Conservation (phyloP, 2,329 filamentous ascomycete genomes). For the Alternaria hordeiaustralica region DNA sequence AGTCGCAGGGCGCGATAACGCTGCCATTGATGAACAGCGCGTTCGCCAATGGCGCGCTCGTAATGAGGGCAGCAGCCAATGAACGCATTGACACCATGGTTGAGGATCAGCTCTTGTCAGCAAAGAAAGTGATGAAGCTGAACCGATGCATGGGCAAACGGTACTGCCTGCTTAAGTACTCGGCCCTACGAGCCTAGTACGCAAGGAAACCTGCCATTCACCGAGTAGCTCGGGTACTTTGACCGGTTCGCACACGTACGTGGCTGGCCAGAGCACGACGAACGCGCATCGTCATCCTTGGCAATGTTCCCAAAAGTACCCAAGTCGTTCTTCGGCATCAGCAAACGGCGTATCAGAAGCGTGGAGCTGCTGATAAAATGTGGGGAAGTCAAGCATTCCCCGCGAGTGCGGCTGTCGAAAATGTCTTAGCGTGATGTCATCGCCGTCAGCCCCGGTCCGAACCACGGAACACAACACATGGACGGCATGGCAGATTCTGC, state of each 20-base stretch:
- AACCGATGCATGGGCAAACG: background rate
- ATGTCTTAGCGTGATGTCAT: conserved; percentile 28
- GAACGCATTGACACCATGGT: conserved; percentile 20
- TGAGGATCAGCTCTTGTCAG: conserved; percentile 3
- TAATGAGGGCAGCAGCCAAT: conserved; percentile 18
- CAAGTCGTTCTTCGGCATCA: conserved; percentile 5
- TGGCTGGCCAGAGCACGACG: conserved; percentile 17
- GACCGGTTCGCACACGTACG: conserved; percentile 24
- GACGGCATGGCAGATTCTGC: background rate
- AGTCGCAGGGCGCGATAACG: conserved; percentile 69
- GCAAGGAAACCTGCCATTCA: conserved; percentile 25
- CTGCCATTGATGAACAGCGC: conserved; percentile 67
- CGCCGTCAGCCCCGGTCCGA: conserved; percentile 12
- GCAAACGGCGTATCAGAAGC: conserved; percentile 1
- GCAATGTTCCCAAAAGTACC: conserved; percentile 1
- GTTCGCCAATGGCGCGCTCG: conserved; percentile 29
- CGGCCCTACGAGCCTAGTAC: background rate
- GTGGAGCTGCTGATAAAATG: conserved; percentile 4
- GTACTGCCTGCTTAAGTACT: conserved; percentile 8
- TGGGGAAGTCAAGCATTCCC: conserved; percentile 15
- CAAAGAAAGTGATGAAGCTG: background rate
- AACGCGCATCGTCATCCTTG: conserved; percentile 12
- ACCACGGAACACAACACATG: conserved; percentile 13
- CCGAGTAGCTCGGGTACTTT: conserved; percentile 1
- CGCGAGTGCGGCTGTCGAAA: conserved; percentile 21